These are phyloP conservation scores for Decorospora gaudefroyi DNA, from an alignment of 2,329 filamentous ascomycete genomes.

Conservation along the genomic window DNA sequence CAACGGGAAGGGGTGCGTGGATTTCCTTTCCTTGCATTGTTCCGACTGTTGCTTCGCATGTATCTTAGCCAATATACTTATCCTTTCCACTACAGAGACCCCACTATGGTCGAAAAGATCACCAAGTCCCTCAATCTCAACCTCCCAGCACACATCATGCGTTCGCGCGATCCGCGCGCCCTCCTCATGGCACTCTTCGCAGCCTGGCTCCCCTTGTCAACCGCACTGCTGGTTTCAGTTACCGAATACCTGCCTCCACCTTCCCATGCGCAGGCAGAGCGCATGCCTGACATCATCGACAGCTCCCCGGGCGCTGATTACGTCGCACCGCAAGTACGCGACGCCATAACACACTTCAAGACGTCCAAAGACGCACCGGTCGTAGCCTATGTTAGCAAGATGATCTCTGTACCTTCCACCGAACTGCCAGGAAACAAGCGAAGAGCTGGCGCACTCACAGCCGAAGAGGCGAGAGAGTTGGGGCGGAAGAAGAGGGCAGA, in stretches of 20 bases:
- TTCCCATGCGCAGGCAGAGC: slow-evolving; percentile 73
- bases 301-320: slow-evolving; percentile 75
- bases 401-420: slow-evolving; percentile 93
- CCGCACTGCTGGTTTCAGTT: slow-evolving; percentile 88
- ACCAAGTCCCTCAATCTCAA: slow-evolving; percentile 86
- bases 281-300: slow-evolving; percentile 78
- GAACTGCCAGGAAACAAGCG: slow-evolving; percentile 87
- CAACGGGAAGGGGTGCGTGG: slow-evolving; percentile 74
- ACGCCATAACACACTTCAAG: slow-evolving; percentile 84
- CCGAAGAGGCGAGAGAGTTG: slow-evolving; percentile 87
- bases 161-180: slow-evolving; percentile 80
- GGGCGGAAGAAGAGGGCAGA: slow-evolving; percentile 88
- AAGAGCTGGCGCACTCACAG: slow-evolving; percentile 68
- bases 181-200: slow-evolving; percentile 86
- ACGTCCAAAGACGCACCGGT: slow-evolving; percentile 72
- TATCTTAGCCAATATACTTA: slow-evolving; percentile 49
- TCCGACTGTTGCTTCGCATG: slow-evolving; percentile 37
- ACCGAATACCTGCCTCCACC: slow-evolving; percentile 91
- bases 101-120: slow-evolving; percentile 85
- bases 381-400: slow-evolving; percentile 96
- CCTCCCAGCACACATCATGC: slow-evolving; percentile 80
- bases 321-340: slow-evolving; percentile 69
- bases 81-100: slow-evolving; percentile 62
- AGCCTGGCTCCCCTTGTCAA: slow-evolving; percentile 89
- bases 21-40: slow-evolving; percentile 47